Evolutionary conservation across 352 stramenopile genomes (phyloP), one percentile per base, ranked within the genome.

Genomic region (Phytophthora sojae): DNA sequence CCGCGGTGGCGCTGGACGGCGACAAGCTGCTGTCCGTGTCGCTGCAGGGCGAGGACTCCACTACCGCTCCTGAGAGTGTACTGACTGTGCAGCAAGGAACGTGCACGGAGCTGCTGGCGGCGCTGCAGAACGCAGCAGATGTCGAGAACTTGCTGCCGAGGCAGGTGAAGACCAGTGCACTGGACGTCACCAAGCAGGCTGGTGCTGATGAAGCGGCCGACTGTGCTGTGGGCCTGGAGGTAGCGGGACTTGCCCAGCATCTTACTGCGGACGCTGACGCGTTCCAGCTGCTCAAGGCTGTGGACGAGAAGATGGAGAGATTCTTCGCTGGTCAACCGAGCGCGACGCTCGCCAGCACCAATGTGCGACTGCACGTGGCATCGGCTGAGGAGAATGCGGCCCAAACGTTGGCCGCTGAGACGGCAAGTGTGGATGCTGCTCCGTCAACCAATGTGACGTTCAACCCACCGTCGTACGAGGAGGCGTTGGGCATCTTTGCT

Each of bases 401-500:
- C 2, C 52, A 73, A 42, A 64, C 32, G 42, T 21, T 72, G 44
- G 47, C 51, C n/a, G 49, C 52, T 17, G 37, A 60, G 57, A 66
- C 35, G 32, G 55, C 35, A 26, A 77, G 55, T 51, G 58, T 44
- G 26, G 30, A 35, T 30, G 26, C 57, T 3, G 39, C 42, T 39
- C 11, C 39, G 30, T 50, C 50, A 6, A 39, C 53, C 11, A 69
- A 57, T 29, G 17, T 75, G 35, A 59, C 64, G 57, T 74, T 78
- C 39, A 93, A 93, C 51, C 17, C 70, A 2, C 86, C 86, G n/a
- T 83, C 77, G n/a, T 86, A 89, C 66, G 69, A 83, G 53, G 77
- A 90, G 67, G 78, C 83, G 44, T 54, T 90, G 57, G 77, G 84
- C 5, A 84, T 94, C 56, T 71, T 92, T 39, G 71, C 76, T n/a